Evolutionary conservation across 179 eudicot genomes (phyloP).

Genomic region (Drosera spatulata): DNA sequence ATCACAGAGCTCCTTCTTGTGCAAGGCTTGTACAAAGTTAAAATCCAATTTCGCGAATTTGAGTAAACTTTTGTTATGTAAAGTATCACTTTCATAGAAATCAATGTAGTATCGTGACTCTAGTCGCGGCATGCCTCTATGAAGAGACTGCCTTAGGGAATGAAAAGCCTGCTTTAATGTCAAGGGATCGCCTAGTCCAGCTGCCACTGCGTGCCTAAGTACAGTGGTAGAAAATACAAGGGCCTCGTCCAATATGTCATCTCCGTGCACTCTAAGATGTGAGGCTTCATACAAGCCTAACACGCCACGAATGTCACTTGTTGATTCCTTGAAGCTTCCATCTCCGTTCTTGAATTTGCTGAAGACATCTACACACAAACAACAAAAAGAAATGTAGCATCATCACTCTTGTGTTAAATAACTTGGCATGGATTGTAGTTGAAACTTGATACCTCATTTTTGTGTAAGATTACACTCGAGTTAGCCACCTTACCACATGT

Average conservation of each 20-base stretch:
- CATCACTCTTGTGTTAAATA: background rate
- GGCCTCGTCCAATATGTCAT: conserved; percentile 6
- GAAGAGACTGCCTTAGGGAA: conserved; percentile 9
- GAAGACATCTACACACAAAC: conserved; percentile 6
- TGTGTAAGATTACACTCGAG: no score
- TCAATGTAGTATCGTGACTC: conserved; percentile 15
- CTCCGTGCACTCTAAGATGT: conserved; percentile 1
- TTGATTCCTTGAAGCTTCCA: conserved; percentile 8
- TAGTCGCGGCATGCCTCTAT: conserved; percentile 10
- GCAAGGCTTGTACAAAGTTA: no score
- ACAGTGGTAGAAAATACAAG: background rate
- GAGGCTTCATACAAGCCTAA: conserved; percentile 10
- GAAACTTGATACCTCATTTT: no score
- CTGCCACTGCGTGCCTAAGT: background rate
- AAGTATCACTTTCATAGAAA: conserved; percentile 9
- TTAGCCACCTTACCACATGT: no score
- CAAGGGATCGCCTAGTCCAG: background rate
- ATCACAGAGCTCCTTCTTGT: conserved; percentile 17
- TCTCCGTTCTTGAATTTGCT: conserved; percentile 7
- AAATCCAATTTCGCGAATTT: conserved; percentile 13
- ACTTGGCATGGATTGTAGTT: no score
- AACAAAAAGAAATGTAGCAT: background rate
- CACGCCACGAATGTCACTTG: conserved; percentile 4
- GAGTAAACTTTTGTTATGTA: conserved; percentile 9
- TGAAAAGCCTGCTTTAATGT: conserved; percentile 2